Percentiles rank a stretch among this genome's conserved stretches.
phyloP scores from a whole-genome alignment of 768 basidiomycete species.

The Boletus vermiculosoides region DNA sequence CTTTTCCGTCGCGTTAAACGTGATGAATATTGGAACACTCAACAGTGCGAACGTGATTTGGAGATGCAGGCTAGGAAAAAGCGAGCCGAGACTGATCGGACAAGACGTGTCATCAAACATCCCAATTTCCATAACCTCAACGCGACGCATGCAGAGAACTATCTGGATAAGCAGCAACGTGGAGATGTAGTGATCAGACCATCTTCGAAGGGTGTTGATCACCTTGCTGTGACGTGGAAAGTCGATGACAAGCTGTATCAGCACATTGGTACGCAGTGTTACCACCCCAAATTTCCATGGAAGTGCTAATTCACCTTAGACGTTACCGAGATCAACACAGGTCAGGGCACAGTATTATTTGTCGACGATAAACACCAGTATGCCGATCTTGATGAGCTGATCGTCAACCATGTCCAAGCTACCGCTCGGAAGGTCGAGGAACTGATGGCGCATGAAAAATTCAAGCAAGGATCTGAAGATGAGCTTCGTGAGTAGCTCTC shows the following conservation, averaged over 20 bases:
- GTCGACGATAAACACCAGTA: conserved; percentile 81
- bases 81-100: conserved; percentile 74
- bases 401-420: conserved; percentile 94
- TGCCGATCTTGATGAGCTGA: conserved; percentile 92
- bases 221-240: conserved; percentile 98
- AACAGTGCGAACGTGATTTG: conserved; percentile 61
- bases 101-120: conserved; percentile 90
- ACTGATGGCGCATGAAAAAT: conserved; percentile 93
- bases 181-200: conserved; percentile 97
- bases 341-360: conserved; percentile 65
- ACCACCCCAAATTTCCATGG: neutral
- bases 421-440: conserved; percentile 94
- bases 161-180: conserved; percentile 84
- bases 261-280: conserved; percentile 73
- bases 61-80: conserved; percentile 81
- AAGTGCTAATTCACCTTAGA: conserved; percentile 43
- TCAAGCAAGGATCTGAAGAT: conserved; percentile 82
- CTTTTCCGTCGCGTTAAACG: conserved; percentile 56
- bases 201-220: conserved; percentile 89
- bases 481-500: conserved; percentile 74
- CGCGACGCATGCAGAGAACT: conserved; percentile 82
- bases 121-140: conserved; percentile 98
- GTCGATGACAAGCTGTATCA: conserved; percentile 95
- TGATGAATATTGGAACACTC: conserved; percentile 65
- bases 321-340: conserved; percentile 77